phyloP scores from a whole-genome alignment of 345 rosid species.

The Eucalyptus guilfoylei region DNA sequence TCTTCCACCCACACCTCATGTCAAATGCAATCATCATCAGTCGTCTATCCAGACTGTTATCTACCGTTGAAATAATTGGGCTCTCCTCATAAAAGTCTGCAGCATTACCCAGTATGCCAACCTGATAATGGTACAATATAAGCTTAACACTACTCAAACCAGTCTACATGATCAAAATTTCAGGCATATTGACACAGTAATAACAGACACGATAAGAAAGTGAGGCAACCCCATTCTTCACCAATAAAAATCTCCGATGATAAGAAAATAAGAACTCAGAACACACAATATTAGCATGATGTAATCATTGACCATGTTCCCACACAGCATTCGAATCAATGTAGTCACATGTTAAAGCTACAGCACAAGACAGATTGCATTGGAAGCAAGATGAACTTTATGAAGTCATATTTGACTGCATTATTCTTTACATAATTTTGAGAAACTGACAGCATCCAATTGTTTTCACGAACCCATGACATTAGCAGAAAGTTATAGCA shows the following conservation, averaged over 20 bases:
- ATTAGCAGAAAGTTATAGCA: not conserved
- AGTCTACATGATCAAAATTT: not conserved
- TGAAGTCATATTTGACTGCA: not conserved
- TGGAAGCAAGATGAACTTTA: not conserved
- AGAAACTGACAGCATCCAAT: not conserved
- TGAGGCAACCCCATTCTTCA: not conserved
- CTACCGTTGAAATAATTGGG: conserved; percentile 21
- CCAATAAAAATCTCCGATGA: not conserved
- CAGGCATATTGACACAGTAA: not conserved
- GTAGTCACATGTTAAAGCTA: not conserved
- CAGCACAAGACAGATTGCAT: not conserved
- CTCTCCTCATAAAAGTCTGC: conserved; percentile 75
- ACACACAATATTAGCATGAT: not conserved
- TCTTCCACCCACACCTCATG: conserved; percentile 48
- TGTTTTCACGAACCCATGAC: not conserved
- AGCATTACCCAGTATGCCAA: conserved; percentile 91
- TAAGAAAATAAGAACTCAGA: not conserved
- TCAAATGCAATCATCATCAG: conserved; percentile 99
- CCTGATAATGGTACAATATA: conserved; percentile 18
- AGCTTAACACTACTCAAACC: not conserved
- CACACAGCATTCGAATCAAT: not conserved
- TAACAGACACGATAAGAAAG: not conserved
- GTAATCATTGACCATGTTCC: not conserved
- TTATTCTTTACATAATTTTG: not conserved
- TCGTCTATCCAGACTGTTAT: conserved; percentile 50